Conservation (phyloP, 345 rosid species). For the Corchorus capsularis region DNA sequence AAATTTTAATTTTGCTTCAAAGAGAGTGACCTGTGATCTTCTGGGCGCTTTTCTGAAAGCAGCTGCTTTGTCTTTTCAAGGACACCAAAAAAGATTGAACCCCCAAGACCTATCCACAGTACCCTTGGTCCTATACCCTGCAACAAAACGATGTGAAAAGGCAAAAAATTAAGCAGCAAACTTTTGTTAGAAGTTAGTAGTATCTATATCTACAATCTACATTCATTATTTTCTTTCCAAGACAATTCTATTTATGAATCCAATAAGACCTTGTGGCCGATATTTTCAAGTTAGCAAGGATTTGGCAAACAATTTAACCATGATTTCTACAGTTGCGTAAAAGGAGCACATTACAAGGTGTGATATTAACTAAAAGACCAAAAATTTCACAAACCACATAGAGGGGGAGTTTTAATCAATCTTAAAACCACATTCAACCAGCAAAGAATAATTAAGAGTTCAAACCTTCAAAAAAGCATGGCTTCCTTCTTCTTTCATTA, state of each 20-base stretch:
- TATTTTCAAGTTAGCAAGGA: background rate
- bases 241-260: background rate
- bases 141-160: conserved; percentile 9
- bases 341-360: background rate
- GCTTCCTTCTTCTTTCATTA: conserved; percentile 74
- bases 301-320: background rate
- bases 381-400: background rate
- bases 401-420: background rate
- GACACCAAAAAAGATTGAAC: conserved; percentile 72
- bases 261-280: background rate
- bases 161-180: background rate
- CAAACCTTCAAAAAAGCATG: conserved; percentile 67
- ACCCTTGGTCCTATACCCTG: conserved; percentile 87
- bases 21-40: conserved; percentile 7
- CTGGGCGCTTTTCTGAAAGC: conserved; percentile 39
- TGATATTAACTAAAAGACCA: background rate
- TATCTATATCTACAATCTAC: background rate
- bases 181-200: conserved; percentile 14
- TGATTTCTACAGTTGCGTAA: background rate
- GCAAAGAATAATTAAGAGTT: background rate
- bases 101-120: conserved; percentile 76
- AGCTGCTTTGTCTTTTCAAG: conserved; percentile 65
- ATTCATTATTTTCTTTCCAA: background rate
- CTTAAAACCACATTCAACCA: background rate
- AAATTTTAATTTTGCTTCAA: conserved; percentile 8